Base-by-base conservation (phyloP, 2,329 filamentous ascomycete species). In the Colletotrichum trifolii region DNA sequence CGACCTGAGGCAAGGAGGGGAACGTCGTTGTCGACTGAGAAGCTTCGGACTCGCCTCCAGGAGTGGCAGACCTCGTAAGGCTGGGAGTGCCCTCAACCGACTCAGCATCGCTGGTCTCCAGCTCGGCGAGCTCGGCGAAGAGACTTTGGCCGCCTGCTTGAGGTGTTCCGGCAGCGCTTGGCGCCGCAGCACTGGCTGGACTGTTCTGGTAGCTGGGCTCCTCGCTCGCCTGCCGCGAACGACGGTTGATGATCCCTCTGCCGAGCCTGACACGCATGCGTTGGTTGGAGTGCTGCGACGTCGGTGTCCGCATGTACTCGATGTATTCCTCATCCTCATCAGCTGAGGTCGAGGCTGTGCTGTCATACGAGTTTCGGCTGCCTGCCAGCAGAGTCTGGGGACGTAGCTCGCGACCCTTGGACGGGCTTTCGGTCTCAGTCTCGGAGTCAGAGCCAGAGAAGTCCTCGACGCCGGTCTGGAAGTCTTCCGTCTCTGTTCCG, bases 381-480 rank as follows among this genome's bases (percentile, higher is more conserved):
- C 80, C 72, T 67, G 77, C 75, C 11, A 83, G 75, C 36, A 83
- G 72, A 54, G 73, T 77, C 4, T 81, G 80, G 4, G 80, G 77
- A 38, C 78, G 77, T 70, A 74, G 80, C 69, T 81, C 79, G 34
- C 74, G 76, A 40, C 78, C 81, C 71, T 78, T 81, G 3, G 81
- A 78, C 2, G 78, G 82, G 59, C 83, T 85, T 75, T 97, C 95
- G 1, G 94, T 98, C 78, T 97, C 95, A 1, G 94, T 97, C 52
- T 91, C 82, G 4, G 79, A 83, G 69, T 94, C 91, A 67, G 88
- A 91, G 73, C 90, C 94, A 13, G 85, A 85, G 56, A 89, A 78
- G 25, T 93, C 91, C 71, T 98, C 96, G 13, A 89, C 87, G n/a
- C 92, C 94, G 4, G 95, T 97, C 75, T 97, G 92, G 87, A 98